Base-by-base conservation (phyloP, 2,329 filamentous ascomycete species). In the Botrytis sinoallii region DNA sequence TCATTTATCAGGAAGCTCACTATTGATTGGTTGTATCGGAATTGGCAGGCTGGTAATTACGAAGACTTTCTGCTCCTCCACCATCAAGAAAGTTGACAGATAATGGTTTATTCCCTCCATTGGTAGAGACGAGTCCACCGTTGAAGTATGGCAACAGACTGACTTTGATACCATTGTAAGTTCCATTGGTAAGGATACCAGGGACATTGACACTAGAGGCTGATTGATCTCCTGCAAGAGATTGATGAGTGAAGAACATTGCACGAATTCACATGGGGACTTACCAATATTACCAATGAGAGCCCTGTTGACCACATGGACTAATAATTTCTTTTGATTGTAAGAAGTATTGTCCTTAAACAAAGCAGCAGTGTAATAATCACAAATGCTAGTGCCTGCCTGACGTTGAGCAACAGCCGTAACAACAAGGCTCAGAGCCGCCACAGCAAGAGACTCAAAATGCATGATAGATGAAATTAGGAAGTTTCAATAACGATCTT, bases 211-310 rank as follows among this genome's bases (percentile, higher is more conserved):
- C 80, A 71, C 85, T 84, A 40, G 86, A 84, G 75, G 88, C 89
- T 73, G 87, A 86, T 77, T 81, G 80, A 12, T 86, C 88, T 79
- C 88, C 85, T 86, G 73, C n/a, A 9, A 73, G 10, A 14, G 22
- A 57, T 74, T 25, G 76, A 74, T 63, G 29, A 55, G 61, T 20
- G 18, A 32, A 52, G 8, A 1, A 4, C 5, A 29, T 25, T 32
- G 18, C 9, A 40, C 48, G 40, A 22, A 61, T 9, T 46, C 44
- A 59, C 12, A 67, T 10, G 55, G 18, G 40, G 18, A 75, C 83
- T 76, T 79, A 86, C 85, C 89, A 80, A 89, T 89, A 81, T 89
- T 89, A n/a, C 89, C 89, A 76, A 90, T 88, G 75, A 90, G 87
- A 32, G 86, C 89, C 10, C 88, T 90, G 81, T 90, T 90, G 77